Percentiles rank a stretch among this genome's conserved stretches.
These are phyloP conservation scores for Cenococcum geophilum DNA, from an alignment of 495 filamentous ascomycete genomes.

Conservation along the genomic window DNA sequence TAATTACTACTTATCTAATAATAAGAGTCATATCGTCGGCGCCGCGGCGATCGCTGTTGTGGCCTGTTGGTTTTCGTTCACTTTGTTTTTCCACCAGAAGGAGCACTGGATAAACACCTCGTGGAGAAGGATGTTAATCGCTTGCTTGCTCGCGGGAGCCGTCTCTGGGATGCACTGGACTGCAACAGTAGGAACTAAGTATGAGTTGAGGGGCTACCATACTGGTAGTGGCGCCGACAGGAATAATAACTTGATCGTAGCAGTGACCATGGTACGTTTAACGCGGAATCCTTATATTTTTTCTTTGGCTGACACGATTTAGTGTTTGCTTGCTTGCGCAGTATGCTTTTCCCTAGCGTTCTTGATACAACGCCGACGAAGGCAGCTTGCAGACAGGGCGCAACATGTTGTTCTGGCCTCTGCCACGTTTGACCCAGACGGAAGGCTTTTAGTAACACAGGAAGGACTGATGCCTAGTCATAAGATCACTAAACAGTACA, in stretches of 20 bases:
- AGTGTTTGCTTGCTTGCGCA: conserved; percentile 57
- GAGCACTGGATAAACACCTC: conserved; percentile 72
- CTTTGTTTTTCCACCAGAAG: conserved; percentile 70
- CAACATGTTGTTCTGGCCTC: conserved; percentile 73
- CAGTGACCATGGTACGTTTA: conserved; percentile 29
- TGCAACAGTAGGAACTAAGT: conserved; percentile 64
- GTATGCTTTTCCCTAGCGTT: conserved; percentile 53
- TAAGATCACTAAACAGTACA: conserved; percentile 72
- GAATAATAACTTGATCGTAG: conserved; percentile 33
- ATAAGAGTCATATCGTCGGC: conserved; percentile 53
- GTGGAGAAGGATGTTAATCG: conserved; percentile 65
- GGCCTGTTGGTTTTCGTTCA: conserved; percentile 60
- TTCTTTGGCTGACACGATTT: neutral
- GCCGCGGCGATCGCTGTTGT: conserved; percentile 65
- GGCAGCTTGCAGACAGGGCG: conserved; percentile 56
- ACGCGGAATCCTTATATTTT: neutral
- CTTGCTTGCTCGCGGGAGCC: conserved; percentile 59
- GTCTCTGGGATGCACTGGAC: conserved; percentile 90
- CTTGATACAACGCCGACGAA: conserved; percentile 49
- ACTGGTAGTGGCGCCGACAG: conserved; percentile 10
- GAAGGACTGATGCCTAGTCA: conserved; percentile 74
- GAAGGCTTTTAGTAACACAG: conserved; percentile 69
- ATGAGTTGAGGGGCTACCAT: conserved; percentile 42
- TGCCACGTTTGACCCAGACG: conserved; percentile 68
- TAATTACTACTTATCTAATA: conserved; percentile 64